phyloP scores from a whole-genome alignment of 306 rosid genomes.

The Crotalaria pallida region DNA sequence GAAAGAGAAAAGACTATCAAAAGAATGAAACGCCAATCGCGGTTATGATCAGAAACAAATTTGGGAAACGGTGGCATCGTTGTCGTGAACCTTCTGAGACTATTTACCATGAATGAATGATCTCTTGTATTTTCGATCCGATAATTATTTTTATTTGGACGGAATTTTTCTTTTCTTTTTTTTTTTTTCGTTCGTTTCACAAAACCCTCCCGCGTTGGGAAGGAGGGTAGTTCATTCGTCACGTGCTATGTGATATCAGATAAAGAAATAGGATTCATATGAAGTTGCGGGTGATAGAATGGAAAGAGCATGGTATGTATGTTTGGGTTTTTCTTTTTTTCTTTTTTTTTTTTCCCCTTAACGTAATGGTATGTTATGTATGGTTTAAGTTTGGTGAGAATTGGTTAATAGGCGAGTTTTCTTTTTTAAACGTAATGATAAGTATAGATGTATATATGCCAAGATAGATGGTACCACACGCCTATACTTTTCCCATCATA shows the following conservation, averaged over 20 bases:
- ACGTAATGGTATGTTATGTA: too few relatives aligned
- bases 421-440: too few relatives aligned
- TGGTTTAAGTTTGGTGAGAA: background rate
- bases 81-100: constrained; percentile 16
- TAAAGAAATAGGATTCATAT: background rate
- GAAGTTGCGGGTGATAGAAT: background rate
- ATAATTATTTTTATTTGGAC: too few relatives aligned
- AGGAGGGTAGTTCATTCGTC: background rate
- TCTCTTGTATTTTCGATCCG: too few relatives aligned
- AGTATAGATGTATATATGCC: too few relatives aligned
- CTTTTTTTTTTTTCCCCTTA: too few relatives aligned
- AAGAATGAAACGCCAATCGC: constrained; percentile 48
- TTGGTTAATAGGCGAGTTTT: background rate
- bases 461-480: constrained; percentile 10
- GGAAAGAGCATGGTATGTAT: background rate
- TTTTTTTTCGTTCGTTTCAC: background rate
- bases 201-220: background rate
- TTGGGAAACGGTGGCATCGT: constrained; percentile 14
- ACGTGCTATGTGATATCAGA: background rate
- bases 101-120: too few relatives aligned
- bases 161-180: too few relatives aligned
- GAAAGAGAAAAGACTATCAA: constrained; percentile 44
- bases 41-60: constrained; percentile 25
- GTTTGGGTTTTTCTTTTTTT: too few relatives aligned
- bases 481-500: background rate